Conservation (phyloP, 306 rosid species). For the Cicer judaicum region DNA sequence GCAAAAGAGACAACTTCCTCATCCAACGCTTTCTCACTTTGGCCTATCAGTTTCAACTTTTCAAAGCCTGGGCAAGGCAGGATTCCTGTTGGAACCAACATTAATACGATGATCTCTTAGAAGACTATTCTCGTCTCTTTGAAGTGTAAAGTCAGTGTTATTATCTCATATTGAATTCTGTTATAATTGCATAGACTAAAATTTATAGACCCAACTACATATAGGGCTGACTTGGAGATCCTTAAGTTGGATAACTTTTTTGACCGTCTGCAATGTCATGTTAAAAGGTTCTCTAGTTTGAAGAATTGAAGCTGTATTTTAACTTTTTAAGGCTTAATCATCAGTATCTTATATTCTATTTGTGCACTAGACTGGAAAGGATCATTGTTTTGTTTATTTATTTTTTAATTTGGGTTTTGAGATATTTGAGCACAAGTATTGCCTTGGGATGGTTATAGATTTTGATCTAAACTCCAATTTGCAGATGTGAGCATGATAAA, state of each 20-base stretch:
- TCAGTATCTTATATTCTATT: not conserved
- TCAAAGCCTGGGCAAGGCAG: not conserved
- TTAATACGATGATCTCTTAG: conserved; percentile 1
- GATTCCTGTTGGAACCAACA: not conserved
- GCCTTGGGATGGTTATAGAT: conserved; percentile 13
- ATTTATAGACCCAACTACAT: not conserved
- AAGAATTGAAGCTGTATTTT: conserved; percentile 14
- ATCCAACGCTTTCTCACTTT: conserved; percentile 2
- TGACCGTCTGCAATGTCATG: not conserved
- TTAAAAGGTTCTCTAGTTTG: conserved; percentile 15
- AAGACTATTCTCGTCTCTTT: not conserved
- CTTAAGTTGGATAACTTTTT: not conserved
- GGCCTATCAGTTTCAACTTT: not conserved
- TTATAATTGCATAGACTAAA: not conserved
- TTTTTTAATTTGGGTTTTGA: conserved; percentile 10
- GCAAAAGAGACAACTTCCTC: not conserved
- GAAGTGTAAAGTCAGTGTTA: not conserved
- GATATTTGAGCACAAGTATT: conserved; percentile 28
- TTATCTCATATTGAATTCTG: not conserved
- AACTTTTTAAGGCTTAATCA: not conserved
- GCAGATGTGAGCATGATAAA: conserved; percentile 76
- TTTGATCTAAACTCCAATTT: conserved; percentile 40
- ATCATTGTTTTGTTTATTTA: not conserved
- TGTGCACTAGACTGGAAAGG: not conserved
- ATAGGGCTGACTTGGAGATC: not conserved